phyloP scores from a whole-genome alignment of 2,329 filamentous ascomycete species.

The Xylariaceae sp. region DNA sequence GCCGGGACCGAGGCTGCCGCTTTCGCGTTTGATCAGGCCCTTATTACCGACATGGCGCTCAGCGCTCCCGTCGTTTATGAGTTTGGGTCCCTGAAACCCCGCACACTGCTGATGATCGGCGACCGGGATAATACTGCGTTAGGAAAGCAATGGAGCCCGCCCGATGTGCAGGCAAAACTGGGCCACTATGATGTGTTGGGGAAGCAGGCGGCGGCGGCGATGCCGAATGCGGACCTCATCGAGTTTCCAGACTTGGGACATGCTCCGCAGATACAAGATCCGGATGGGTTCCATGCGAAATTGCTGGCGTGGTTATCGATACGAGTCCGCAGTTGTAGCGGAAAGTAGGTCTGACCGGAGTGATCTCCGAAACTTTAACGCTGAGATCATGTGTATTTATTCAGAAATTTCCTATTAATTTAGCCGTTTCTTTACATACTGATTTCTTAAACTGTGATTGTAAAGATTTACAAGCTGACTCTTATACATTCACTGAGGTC shows the following conservation, averaged over 20 bases:
- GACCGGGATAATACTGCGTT: slow-evolving; percentile 61
- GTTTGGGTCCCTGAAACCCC: slow-evolving; percentile 51
- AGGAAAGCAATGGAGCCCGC: slow-evolving; percentile 57
- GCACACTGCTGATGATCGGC: slow-evolving; percentile 57
- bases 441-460: no score
- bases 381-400: no score
- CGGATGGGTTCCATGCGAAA: slow-evolving; percentile 52
- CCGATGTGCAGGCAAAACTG: slow-evolving; percentile 50
- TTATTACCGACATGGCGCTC: slow-evolving; percentile 60
- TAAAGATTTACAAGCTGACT: no score
- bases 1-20: slow-evolving; percentile 47
- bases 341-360: no score
- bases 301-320: slow-evolving; percentile 52
- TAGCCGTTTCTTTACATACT: no score
- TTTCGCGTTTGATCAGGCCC: slow-evolving; percentile 56
- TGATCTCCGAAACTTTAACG: no score
- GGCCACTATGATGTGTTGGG: slow-evolving; percentile 58
- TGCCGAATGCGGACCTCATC: slow-evolving; percentile 52
- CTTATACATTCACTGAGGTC: no score
- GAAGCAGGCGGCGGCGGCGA: slow-evolving; percentile 49
- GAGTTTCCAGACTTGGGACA: slow-evolving; percentile 57
- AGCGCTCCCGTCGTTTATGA: slow-evolving; percentile 58
- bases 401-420: no score
- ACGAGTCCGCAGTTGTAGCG: slow-evolving; percentile 5
- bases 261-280: slow-evolving; percentile 59